Evolutionary conservation across 495 filamentous ascomycete species (phyloP), one percentile per base, ranked within the genome.

Genomic region (Penicillium cataractarum): DNA sequence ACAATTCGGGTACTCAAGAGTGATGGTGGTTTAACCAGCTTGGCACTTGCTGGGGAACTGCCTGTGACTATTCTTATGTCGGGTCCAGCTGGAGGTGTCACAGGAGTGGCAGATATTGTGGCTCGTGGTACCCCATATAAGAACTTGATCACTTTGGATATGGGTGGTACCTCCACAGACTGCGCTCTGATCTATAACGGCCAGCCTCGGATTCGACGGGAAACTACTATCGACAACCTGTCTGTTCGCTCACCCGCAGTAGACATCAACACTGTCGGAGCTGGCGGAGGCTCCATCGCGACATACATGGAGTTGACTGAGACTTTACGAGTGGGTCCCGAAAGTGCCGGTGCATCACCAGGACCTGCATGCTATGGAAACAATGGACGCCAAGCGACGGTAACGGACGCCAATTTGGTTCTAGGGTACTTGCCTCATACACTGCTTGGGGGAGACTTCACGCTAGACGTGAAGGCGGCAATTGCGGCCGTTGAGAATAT

Each of bases 111-210:
- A 7, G 78, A 80, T 49, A 71, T 78, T 6, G 78, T 83, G 12
- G 74, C 81, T 19, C 76, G 69, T 3, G 74, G 74, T 33, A 82
- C 81, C 0, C 69, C 72, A 6, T 80, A 79, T 56, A 82, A 82
- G 65, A 81, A 83, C 31, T 59, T 83, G 0, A 82, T 83, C 26
- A 83, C 81, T 0, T 40, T 84, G 12, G 81, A 84, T 52, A 83
- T 84, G 80, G 80, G 81, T 10, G 81, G 80, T 6, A 84, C 81
- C 0, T 80, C 77, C 0, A 84, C 80, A 0, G 81, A 84, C 51
- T 76, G 77, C 54, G 80, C 81, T 0, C 63, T 82, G 6, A 80
- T 83, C 24, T 75, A 80, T 15, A 67, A 81, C 15, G 77, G 77
- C 4, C 71, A 77, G 52, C 80, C 77, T n/a, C 78, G 72, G 10